phyloP scores from a whole-genome alignment of 1,139 yeast species.

The Entelexis paramagnoliae region DNA sequence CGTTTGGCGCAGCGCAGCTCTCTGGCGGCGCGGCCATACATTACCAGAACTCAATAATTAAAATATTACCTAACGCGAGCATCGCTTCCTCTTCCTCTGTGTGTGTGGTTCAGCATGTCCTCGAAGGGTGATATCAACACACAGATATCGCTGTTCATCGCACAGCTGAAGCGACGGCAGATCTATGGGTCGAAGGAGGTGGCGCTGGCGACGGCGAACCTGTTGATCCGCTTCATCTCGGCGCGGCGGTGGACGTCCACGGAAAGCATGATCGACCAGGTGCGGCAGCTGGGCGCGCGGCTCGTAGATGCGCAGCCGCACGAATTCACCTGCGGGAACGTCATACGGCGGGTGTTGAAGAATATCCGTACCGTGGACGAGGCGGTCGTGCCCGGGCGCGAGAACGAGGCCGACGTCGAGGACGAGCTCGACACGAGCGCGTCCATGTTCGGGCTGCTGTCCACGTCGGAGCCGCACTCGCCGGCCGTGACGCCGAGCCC shows the following conservation, averaged over 20 bases:
- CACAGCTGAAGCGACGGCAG: conserved; percentile 59
- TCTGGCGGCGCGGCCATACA: no score
- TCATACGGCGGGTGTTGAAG: conserved; percentile 80
- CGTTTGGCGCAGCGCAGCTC: no score
- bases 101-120: conserved; percentile 13
- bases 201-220: conserved; percentile 79
- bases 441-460: conserved; percentile 78
- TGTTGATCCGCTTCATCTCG: conserved; percentile 79
- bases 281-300: conserved; percentile 41
- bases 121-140: conserved; percentile 25
- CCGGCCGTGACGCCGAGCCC: conserved; percentile 25
- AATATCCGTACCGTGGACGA: conserved; percentile 80
- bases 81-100: not conserved
- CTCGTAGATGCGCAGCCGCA: conserved; percentile 38
- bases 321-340: conserved; percentile 82
- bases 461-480: conserved; percentile 35
- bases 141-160: conserved; percentile 24
- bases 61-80: not conserved
- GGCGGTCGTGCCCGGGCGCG: conserved; percentile 13
- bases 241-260: conserved; percentile 80
- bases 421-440: conserved; percentile 37
- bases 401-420: conserved; percentile 14
- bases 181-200: conserved; percentile 62
- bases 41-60: no score
- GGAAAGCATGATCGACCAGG: conserved; percentile 57